Conservation (phyloP, 2,329 filamentous ascomycete species). For the Aspergillus calidoustus region DNA sequence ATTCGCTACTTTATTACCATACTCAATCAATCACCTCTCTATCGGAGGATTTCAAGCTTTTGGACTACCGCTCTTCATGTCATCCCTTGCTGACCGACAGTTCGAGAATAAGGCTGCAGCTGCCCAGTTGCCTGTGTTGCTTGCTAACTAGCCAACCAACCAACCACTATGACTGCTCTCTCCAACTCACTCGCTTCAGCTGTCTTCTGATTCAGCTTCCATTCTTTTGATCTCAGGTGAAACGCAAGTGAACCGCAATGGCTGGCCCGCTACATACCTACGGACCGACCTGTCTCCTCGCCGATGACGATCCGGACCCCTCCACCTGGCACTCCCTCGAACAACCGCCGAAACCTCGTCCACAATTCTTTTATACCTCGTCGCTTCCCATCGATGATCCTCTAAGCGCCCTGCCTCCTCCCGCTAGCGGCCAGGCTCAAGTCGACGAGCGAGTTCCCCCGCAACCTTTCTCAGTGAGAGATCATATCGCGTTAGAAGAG, state of each 20-base stretch:
- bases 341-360: constrained; percentile 62
- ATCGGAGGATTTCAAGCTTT: constrained; percentile 3
- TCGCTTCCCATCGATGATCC: constrained; percentile 85
- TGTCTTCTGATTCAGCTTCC: not conserved
- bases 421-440: constrained; percentile 52
- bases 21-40: not conserved
- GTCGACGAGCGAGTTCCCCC: constrained; percentile 64
- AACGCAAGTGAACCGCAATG: constrained; percentile 33
- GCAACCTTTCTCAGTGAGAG: constrained; percentile 76
- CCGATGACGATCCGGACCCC: constrained; percentile 41
- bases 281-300: constrained; percentile 61
- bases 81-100: constrained; percentile 22
- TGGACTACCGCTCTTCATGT: constrained; percentile 12
- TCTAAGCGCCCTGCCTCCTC: constrained; percentile 68
- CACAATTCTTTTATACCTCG: constrained; percentile 87
- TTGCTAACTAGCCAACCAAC: not conserved
- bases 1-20: not conserved
- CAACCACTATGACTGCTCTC: constrained; percentile 8
- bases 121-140: not conserved
- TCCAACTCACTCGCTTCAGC: constrained; percentile 8
- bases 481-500: constrained; percentile 79
- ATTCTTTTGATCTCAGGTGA: not conserved
- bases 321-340: constrained; percentile 40
- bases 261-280: constrained; percentile 60
- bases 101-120: constrained; percentile 10